phyloP scores from a whole-genome alignment of 2,329 filamentous ascomycete genomes.

The Neopestalotiopsis rosae region DNA sequence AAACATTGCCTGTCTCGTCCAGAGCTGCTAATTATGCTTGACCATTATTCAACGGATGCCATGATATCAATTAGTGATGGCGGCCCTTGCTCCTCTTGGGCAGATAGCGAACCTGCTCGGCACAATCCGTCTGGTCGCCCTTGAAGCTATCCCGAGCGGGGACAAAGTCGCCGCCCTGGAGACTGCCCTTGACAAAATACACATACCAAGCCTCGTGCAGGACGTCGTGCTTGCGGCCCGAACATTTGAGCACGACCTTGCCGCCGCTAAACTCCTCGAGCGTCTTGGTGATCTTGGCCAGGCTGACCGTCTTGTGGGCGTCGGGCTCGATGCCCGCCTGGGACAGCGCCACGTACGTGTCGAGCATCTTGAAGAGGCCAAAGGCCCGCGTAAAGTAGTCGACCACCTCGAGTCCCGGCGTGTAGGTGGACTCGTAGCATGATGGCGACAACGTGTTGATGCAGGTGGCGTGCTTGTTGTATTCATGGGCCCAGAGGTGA shows the following conservation, averaged over 20 bases:
- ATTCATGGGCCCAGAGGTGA: constrained; percentile 72
- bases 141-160: constrained; percentile 44
- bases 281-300: constrained; percentile 45
- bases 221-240: constrained; percentile 40
- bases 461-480: constrained; percentile 75
- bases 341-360: constrained; percentile 47
- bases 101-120: constrained; percentile 43
- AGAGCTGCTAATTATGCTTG: too few relatives aligned
- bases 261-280: constrained; percentile 51
- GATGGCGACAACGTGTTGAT: constrained; percentile 69
- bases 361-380: constrained; percentile 46
- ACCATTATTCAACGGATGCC: too few relatives aligned
- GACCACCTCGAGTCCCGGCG: constrained; percentile 46
- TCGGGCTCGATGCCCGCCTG: constrained; percentile 43
- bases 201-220: constrained; percentile 60
- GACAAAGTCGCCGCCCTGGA: constrained; percentile 55
- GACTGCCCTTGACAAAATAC: constrained; percentile 56
- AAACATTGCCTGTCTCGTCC: too few relatives aligned
- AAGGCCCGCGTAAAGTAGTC: constrained; percentile 52
- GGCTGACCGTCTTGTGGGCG: constrained; percentile 44
- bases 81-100: constrained; percentile 38
- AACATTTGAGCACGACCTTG: constrained; percentile 50
- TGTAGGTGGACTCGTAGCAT: constrained; percentile 65
- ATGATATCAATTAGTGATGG: background rate
- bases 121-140: constrained; percentile 46